Evolutionary conservation across 306 rosid species (phyloP), one percentile per base, ranked within the genome.

Genomic region (Medicago arabica): DNA sequence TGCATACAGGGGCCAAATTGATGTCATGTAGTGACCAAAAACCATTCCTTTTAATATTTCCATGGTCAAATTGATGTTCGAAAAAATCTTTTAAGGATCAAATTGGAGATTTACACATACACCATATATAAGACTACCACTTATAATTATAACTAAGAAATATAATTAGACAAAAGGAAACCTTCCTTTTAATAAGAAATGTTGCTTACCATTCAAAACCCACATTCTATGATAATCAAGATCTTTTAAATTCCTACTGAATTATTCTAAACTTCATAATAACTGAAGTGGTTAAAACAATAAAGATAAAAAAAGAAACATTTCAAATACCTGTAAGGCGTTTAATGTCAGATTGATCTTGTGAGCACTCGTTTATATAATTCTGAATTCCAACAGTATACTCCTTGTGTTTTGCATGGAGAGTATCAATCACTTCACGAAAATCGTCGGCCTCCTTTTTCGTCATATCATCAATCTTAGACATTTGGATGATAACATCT

Each of bases 381-480:
- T 83, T 84, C 71, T 81, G 88, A 83, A 92, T 84, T 67, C 77
- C 75, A 34, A 58, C 81, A 75, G 85, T 72, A 81, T 89, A 95
- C 50, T 89, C 96, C 78, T 83, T 80, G 82, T 90, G 90, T 85
- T 85, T 90, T 61, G 78, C 47, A 40, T 89, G 89, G 78, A 95
- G 96, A 86, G 84, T 16, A 77, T 87, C 77, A 28, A 89, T 86
- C 58, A 79, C 89, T 82, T 88, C 81, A 14, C 63, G 75, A 28
- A 95, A 86, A 73, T 83, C 80, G 65, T 67, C 58, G 55, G 87
- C 90, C 88, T 95, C 99, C 85, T 86, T 87, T 83, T 89, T 83
- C 82, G 79, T 83, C 93, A 92, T 85, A 76, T 89, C 91, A 71
- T 89, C 99, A 78, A 95, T 86, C 90, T 84, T 92, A 58, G 96